phyloP scores from a whole-genome alignment of 352 stramenopile genomes.

The Bremia lactucae region DNA sequence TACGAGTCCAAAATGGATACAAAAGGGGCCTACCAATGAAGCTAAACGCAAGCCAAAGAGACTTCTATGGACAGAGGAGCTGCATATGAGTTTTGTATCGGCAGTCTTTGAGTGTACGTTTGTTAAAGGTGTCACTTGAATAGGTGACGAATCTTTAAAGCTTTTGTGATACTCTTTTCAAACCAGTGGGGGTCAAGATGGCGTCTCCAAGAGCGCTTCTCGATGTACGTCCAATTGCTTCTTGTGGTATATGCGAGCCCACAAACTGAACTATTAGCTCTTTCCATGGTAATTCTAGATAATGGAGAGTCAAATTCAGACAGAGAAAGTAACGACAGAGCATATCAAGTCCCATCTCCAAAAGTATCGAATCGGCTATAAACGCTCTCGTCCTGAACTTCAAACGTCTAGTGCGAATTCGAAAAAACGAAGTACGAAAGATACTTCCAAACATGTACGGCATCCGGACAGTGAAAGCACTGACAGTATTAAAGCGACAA shows the following conservation, averaged over 20 bases:
- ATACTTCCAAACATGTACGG: background rate
- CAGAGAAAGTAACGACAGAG: slow-evolving; percentile 6
- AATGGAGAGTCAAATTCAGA: slow-evolving; percentile 9
- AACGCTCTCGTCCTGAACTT: slow-evolving; percentile 8
- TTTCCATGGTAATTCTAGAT: slow-evolving; percentile 3
- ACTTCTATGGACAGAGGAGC: slow-evolving; percentile 11
- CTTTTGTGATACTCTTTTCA: background rate
- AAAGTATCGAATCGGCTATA: slow-evolving; percentile 18
- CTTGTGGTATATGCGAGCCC: too few species aligned
- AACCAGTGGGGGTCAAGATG: slow-evolving; percentile 16
- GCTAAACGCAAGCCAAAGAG: slow-evolving; percentile 9
- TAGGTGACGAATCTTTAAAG: slow-evolving; percentile 3
- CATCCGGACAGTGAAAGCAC: background rate
- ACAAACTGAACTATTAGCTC: background rate
- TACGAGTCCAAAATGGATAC: too few species aligned
- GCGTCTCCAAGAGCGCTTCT: slow-evolving; percentile 15
- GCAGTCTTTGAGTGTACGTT: slow-evolving; percentile 16
- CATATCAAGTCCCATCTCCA: slow-evolving; percentile 22
- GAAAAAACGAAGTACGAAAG: slow-evolving; percentile 7
- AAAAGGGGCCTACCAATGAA: too few species aligned
- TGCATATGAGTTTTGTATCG: slow-evolving; percentile 15
- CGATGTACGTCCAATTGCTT: slow-evolving; percentile 5
- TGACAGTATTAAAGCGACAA: too few species aligned
- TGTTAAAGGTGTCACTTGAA: background rate
- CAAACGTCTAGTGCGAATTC: slow-evolving; percentile 11